Evolutionary conservation across 2,329 filamentous ascomycete species (phyloP).

Genomic region (Orbilia javanica): DNA sequence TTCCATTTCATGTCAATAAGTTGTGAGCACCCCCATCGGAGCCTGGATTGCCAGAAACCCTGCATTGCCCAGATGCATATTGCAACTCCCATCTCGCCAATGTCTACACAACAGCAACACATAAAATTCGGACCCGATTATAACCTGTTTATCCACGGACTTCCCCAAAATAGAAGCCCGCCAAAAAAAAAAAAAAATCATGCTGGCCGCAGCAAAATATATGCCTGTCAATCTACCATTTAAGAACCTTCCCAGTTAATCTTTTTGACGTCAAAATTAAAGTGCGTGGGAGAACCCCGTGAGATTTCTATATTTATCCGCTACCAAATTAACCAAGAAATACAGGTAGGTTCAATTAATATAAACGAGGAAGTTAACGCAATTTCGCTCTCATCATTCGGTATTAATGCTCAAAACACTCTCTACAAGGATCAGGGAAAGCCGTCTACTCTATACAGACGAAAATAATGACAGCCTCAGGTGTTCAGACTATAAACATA

Average conservation of each 20-base stretch:
- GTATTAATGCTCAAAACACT: constrained; percentile 13
- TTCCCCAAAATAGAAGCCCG: constrained; percentile 31
- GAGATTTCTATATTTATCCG: constrained; percentile 13
- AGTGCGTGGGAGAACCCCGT: neutral
- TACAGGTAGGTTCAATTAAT: neutral
- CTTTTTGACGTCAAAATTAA: neutral
- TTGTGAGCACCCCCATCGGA: neutral
- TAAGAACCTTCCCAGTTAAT: constrained; percentile 27
- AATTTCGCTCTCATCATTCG: constrained; percentile 10
- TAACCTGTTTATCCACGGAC: constrained; percentile 11
- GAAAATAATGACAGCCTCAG: neutral
- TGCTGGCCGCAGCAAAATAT: neutral
- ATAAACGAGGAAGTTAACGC: constrained; percentile 14
- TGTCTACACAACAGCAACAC: neutral
- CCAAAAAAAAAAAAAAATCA: neutral
- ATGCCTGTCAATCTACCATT: neutral
- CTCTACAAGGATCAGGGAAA: neutral
- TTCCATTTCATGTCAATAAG: neutral
- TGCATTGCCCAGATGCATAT: neutral
- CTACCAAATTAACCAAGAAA: neutral
- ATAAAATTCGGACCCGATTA: neutral
- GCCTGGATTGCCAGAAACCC: neutral
- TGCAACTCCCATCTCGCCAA: neutral
- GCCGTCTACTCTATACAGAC: too few relatives aligned
- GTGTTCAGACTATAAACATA: neutral